Base-by-base conservation (phyloP, 768 basidiomycete genomes). In the Agaricus sinodeliciosus region DNA sequence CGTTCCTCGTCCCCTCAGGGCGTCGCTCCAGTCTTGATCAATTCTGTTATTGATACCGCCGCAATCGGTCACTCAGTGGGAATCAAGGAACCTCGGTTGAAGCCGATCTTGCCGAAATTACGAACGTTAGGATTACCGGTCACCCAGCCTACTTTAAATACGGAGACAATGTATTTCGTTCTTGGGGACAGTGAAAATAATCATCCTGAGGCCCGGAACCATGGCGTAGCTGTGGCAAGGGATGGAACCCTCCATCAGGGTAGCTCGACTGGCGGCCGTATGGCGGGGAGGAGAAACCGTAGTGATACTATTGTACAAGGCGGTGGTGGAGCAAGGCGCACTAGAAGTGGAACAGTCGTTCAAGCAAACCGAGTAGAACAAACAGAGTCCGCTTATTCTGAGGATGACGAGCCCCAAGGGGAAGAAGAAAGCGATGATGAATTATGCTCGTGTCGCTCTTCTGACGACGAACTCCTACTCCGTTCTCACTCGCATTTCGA, bases 281-380 rank as follows among this genome's bases (percentile, higher is more conserved):
- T 16, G 11, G 65, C 69, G 18, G 48, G 51, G 19, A 43, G 27
- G 28, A 70, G 79, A 8, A 74, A 75, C 8, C 72, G 78, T 43
- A 79, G 77, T 45, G 79, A 76, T 2, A 79, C 79, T 3, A 62
- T 79, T 34, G 67, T 74, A 34, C 68, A 63, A 22, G 61, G 59
- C 45, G 26, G 41, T 15, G 59, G 40, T 28, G 39, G 42, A 5
- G 51, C 58, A 6, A 57, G 60, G 36, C 56, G 67, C 43, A 69
- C 68, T 31, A 62, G 68, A 18, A 69, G 66, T 51, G 69, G 70
- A 16, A 70, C 70, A 2, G 60, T 70, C 28, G 57, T 68, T 18
- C 51, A 53, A 46, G 44, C 44, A n/a, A 46, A 31, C 16, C 22
- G 37, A 40, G 39, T n/a, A 22, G 13, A 13, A 18, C 39, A 13